phyloP scores from a whole-genome alignment of 129 eudicot species.

The Ambrosia trifida region DNA sequence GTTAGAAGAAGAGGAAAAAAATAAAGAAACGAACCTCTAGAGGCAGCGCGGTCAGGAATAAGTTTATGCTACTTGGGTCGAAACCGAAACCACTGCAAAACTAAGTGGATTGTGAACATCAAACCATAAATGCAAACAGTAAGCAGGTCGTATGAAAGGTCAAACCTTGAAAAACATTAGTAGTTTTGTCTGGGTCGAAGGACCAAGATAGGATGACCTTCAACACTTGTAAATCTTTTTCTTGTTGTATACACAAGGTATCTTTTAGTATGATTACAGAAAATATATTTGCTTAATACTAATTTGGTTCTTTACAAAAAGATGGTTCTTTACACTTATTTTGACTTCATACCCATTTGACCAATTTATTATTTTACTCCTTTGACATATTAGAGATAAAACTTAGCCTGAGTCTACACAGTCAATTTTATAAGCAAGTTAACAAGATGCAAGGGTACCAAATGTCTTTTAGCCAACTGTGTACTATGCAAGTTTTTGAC shows the following conservation, averaged over 20 bases:
- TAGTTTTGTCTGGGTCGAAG: neutral
- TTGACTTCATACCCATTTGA: neutral
- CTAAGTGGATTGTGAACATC: neutral
- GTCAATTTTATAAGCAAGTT: no score
- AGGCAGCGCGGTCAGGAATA: conserved; percentile 64
- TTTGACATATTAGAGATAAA: neutral
- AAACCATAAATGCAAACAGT: neutral
- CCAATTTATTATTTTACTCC: neutral
- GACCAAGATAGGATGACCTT: no score
- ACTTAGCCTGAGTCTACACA: neutral
- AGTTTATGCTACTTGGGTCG: conserved; percentile 63
- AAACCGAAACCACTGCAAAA: conserved; percentile 68
- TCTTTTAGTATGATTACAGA: neutral
- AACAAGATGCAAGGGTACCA: neutral
- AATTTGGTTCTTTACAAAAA: neutral
- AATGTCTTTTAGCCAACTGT: conserved; percentile 18
- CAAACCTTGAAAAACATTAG: neutral
- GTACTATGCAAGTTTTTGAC: conserved; percentile 9
- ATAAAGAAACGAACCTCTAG: conserved; percentile 45
- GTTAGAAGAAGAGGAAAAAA: neutral
- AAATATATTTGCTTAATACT: neutral
- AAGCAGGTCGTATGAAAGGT: neutral
- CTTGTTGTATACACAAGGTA: neutral
- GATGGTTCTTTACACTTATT: conserved; percentile 1
- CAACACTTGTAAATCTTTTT: neutral